Percentiles rank a stretch among this genome's conserved stretches.
Conservation (phyloP, 2,329 filamentous ascomycete genomes). For the Xylariaceae sp. region DNA sequence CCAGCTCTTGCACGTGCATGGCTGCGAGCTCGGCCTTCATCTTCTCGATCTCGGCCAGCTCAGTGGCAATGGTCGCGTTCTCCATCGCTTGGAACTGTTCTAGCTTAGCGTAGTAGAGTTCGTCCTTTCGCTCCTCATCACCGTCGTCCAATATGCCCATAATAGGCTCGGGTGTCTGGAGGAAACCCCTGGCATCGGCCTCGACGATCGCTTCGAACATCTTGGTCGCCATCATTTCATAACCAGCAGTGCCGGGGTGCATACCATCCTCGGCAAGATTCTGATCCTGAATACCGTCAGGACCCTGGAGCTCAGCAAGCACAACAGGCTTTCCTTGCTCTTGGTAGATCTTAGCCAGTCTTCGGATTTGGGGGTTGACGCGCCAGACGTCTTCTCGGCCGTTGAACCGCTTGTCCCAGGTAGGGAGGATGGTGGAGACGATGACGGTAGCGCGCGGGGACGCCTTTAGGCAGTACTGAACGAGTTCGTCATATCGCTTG, state of each 20-base stretch:
- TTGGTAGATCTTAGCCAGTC: slow-evolving; percentile 30
- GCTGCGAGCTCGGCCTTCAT: slow-evolving; percentile 29
- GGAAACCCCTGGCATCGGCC: slow-evolving; percentile 30
- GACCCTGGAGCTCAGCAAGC: slow-evolving; percentile 33
- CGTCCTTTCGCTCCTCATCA: slow-evolving; percentile 29
- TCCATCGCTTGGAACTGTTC: slow-evolving; percentile 28
- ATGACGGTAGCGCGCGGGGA: slow-evolving; percentile 32
- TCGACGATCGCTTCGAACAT: slow-evolving; percentile 32
- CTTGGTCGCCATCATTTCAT: slow-evolving; percentile 34
- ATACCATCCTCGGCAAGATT: slow-evolving; percentile 30
- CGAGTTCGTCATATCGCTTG: slow-evolving; percentile 30
- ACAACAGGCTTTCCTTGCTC: slow-evolving; percentile 30
- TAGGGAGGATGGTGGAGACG: slow-evolving; percentile 30
- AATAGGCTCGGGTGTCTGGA: slow-evolving; percentile 29
- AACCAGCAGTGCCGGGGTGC: slow-evolving; percentile 31
- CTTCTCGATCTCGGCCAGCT: slow-evolving; percentile 26
- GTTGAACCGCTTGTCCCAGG: slow-evolving; percentile 32
- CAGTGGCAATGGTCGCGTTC: slow-evolving; percentile 21
- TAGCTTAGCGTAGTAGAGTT: slow-evolving; percentile 23
- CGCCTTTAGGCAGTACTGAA: slow-evolving; percentile 30
- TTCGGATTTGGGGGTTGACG: slow-evolving; percentile 32
- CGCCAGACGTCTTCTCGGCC: slow-evolving; percentile 31
- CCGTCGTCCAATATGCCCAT: slow-evolving; percentile 31
- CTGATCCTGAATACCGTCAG: slow-evolving; percentile 30
- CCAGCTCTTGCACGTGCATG: slow-evolving; percentile 16